Percentiles rank a stretch among this genome's conserved stretches.
Evolutionary conservation across 768 basidiomycete species (phyloP).

Genomic region (Trametes villosa): DNA sequence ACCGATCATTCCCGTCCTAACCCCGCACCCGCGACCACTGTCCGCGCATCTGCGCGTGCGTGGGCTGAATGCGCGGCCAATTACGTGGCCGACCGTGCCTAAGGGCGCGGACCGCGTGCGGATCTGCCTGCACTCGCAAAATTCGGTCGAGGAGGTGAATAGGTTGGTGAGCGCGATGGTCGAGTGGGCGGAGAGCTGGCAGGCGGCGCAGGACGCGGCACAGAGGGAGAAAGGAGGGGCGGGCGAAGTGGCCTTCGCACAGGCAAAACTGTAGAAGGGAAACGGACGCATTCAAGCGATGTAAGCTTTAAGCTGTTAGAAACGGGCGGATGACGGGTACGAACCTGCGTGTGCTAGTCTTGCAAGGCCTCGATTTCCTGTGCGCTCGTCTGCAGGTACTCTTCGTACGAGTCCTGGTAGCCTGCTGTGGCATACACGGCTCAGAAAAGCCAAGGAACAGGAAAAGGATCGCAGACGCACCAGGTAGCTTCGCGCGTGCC

Average conservation of each 20-base stretch:
- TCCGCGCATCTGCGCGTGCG: slow-evolving; percentile 60
- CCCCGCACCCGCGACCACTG: slow-evolving; percentile 73
- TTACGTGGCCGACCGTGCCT: slow-evolving; percentile 89
- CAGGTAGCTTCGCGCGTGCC: slow-evolving; percentile 53
- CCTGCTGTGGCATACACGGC: no score
- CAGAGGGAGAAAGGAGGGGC: slow-evolving; percentile 1
- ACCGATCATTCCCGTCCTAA: slow-evolving; percentile 87
- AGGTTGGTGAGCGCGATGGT: slow-evolving; percentile 41
- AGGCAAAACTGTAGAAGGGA: slow-evolving; percentile 23
- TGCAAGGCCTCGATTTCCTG: slow-evolving; percentile 68
- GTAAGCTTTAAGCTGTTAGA: background rate
- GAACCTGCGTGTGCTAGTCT: slow-evolving; percentile 45
- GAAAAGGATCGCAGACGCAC: slow-evolving; percentile 47
- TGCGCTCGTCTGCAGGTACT: slow-evolving; percentile 59
- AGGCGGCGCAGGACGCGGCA: slow-evolving; percentile 4
- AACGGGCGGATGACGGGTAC: background rate
- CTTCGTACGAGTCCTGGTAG: slow-evolving; percentile 64
- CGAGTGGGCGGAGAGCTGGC: slow-evolving; percentile 32
- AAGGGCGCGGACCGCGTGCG: slow-evolving; percentile 83
- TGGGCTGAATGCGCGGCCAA: slow-evolving; percentile 72
- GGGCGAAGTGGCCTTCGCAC: background rate
- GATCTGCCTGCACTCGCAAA: slow-evolving; percentile 86
- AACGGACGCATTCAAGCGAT: no score
- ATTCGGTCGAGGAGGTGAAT: slow-evolving; percentile 66
- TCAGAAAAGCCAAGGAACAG: no score